Conservation (phyloP, 2,329 filamentous ascomycete genomes). For the Xylariaceae sp. region DNA sequence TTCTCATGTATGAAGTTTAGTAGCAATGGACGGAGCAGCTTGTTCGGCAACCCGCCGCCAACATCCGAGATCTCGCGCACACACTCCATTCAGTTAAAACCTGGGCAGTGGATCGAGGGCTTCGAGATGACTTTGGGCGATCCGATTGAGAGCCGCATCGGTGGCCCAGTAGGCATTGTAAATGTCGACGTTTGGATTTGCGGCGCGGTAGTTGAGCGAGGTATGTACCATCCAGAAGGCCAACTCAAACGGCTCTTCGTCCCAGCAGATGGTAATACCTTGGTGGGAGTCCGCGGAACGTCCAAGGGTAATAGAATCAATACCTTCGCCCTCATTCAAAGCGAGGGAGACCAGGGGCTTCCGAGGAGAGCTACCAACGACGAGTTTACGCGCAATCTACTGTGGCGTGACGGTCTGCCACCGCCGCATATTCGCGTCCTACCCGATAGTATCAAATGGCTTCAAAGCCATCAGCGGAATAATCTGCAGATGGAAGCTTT, state of each 20-base stretch:
- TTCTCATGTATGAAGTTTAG: slow-evolving; percentile 1
- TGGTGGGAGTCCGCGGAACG: slow-evolving; percentile 1
- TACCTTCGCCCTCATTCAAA: slow-evolving; percentile 4
- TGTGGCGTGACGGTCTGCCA: neutral
- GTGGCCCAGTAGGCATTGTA: slow-evolving; percentile 1
- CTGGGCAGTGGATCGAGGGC: slow-evolving; percentile 2
- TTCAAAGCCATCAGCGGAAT: neutral
- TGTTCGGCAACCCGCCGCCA: slow-evolving; percentile 3
- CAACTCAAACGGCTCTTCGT: slow-evolving; percentile 4
- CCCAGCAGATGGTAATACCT: neutral
- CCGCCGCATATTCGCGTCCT: slow-evolving; percentile 2
- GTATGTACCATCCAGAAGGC: slow-evolving; percentile 1
- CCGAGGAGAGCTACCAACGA: neutral
- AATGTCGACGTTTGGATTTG: slow-evolving; percentile 7
- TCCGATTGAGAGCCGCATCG: slow-evolving; percentile 7
- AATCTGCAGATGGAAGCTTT: slow-evolving; percentile 3
- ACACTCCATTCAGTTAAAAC: neutral
- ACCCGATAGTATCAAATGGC: neutral
- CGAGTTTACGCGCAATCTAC: neutral
- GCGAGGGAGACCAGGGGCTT: neutral
- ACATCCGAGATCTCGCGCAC: neutral
- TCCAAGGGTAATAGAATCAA: slow-evolving; percentile 6
- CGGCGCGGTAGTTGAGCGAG: neutral
- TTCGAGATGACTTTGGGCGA: slow-evolving; percentile 5
- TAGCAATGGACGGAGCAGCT: neutral